Evolutionary conservation across 768 basidiomycete genomes (phyloP).

Genomic region (Russula sp.): DNA sequence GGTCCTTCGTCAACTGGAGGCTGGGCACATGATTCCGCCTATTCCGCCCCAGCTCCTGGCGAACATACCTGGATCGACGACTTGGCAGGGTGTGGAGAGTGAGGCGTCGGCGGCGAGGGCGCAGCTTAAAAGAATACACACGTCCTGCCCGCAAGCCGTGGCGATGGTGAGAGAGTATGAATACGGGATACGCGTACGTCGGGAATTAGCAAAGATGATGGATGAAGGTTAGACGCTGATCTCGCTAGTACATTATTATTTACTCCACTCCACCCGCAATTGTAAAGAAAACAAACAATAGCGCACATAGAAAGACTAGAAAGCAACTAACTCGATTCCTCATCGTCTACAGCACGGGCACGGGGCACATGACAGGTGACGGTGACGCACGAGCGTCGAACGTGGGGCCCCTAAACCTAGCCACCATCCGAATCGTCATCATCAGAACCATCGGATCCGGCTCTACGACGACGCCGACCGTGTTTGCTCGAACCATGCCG

Average conservation of each 20-base stretch:
- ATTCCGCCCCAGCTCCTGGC: conserved; percentile 23
- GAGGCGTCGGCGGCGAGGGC: conserved; percentile 1
- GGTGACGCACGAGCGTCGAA: background rate
- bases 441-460: conserved; percentile 57
- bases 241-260: conserved; percentile 23
- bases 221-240: conserved; percentile 9
- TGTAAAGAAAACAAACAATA: background rate
- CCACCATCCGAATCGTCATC: conserved; percentile 63
- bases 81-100: conserved; percentile 9
- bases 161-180: conserved; percentile 40
- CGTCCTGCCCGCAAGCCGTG: conserved; percentile 32
- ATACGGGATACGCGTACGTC: conserved; percentile 41
- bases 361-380: background rate
- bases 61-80: conserved; percentile 23
- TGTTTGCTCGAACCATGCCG: conserved; percentile 66
- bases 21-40: conserved; percentile 44
- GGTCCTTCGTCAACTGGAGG: conserved; percentile 41
- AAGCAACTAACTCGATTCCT: background rate
- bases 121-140: conserved; percentile 17
- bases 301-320: conserved; percentile 3
- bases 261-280: conserved; percentile 6
- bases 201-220: conserved; percentile 12
- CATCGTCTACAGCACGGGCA: background rate
- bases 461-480: conserved; percentile 48
- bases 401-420: conserved; percentile 21